phyloP scores from a whole-genome alignment of 768 basidiomycete genomes.

The Leccinum truebloodii region DNA sequence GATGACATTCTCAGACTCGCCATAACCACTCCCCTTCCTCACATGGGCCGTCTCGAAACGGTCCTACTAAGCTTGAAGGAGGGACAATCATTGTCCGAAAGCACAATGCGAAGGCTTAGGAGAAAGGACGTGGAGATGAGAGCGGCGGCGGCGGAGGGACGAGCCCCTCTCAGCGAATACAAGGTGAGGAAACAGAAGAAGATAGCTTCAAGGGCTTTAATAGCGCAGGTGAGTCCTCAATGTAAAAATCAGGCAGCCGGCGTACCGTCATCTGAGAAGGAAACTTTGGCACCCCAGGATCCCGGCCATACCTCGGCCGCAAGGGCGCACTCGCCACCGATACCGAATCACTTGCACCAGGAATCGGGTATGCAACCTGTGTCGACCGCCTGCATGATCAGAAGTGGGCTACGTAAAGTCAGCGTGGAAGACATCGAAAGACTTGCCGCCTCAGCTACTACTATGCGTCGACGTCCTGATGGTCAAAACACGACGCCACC shows the following conservation, averaged over 20 bases:
- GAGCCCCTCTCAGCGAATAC: slow-evolving; percentile 24
- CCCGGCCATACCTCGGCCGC: background rate
- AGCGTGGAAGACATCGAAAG: slow-evolving; percentile 18
- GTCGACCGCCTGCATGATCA: background rate
- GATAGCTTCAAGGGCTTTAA: slow-evolving; percentile 2
- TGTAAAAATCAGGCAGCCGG: slow-evolving; percentile 1
- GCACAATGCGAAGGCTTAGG: slow-evolving; percentile 26
- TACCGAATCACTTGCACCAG: background rate
- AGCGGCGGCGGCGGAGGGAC: slow-evolving; percentile 24
- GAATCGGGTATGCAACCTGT: background rate
- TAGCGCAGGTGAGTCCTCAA: slow-evolving; percentile 14
- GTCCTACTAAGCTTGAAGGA: slow-evolving; percentile 26
- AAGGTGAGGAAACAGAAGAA: slow-evolving; percentile 24
- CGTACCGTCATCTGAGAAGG: background rate
- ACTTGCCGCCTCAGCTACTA: slow-evolving; percentile 16
- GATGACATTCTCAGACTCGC: slow-evolving; percentile 18
- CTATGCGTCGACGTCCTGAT: background rate
- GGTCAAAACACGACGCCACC: background rate
- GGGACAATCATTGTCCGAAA: slow-evolving; percentile 25
- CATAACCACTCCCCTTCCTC: slow-evolving; percentile 24
- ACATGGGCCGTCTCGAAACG: slow-evolving; percentile 18
- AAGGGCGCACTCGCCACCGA: background rate
- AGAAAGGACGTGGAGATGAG: slow-evolving; percentile 24
- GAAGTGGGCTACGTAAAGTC: slow-evolving; percentile 2
- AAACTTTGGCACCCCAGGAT: background rate